Percentiles rank a stretch among this genome's conserved stretches.
These are phyloP conservation scores for Volvox africanus DNA, from an alignment of 139 green algal genomes.

Conservation along the genomic window DNA sequence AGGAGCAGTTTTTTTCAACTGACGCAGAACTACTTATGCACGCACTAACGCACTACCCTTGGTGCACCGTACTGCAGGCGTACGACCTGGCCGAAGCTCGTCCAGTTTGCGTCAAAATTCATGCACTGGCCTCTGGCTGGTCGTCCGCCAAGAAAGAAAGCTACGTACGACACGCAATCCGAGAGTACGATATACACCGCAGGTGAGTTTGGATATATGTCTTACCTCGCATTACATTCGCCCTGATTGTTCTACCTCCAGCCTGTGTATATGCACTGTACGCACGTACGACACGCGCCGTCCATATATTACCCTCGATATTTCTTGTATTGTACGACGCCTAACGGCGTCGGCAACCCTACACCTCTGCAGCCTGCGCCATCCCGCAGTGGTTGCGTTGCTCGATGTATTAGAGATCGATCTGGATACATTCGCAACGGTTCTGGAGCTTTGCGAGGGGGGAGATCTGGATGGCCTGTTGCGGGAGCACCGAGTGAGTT, in stretches of 20 bases:
- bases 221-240: too few species aligned
- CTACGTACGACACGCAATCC: slow-evolving; percentile 93
- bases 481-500: slow-evolving; percentile 74
- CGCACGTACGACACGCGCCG: too few species aligned
- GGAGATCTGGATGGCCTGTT: slow-evolving; percentile 89
- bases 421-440: slow-evolving; percentile 90
- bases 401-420: slow-evolving; percentile 96
- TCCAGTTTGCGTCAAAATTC: slow-evolving; percentile 81
- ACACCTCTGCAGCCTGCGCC: slow-evolving; percentile 59
- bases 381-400: slow-evolving; percentile 84
- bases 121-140: slow-evolving; percentile 88
- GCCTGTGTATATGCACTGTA: too few species aligned
- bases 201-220: not conserved
- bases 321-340: too few species aligned
- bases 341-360: not conserved
- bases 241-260: too few species aligned
- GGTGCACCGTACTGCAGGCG: slow-evolving; percentile 58
- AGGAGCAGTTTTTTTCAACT: too few species aligned
- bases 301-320: too few species aligned
- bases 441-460: slow-evolving; percentile 91
- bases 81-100: slow-evolving; percentile 76
- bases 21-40: too few species aligned
- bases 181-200: slow-evolving; percentile 93
- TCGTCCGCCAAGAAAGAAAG: slow-evolving; percentile 81
- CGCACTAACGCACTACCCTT: not conserved